Conservation (phyloP, 305 asterid genomes). For the Ajuga reptans region DNA sequence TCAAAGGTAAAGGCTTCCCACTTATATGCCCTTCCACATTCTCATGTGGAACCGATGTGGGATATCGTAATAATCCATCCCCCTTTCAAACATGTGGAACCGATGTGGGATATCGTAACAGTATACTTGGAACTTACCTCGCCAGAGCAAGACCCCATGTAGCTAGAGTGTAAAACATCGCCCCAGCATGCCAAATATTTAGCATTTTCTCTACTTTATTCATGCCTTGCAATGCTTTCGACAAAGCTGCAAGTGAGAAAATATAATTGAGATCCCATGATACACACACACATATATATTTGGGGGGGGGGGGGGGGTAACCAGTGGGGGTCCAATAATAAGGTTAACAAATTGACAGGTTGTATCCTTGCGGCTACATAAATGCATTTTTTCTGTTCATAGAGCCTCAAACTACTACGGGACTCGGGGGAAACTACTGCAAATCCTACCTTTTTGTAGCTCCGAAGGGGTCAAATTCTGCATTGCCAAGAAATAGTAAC, state of each 20-base stretch:
- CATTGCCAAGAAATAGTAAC: constrained; percentile 22
- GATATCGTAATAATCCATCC: no score
- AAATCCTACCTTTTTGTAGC: constrained; percentile 60
- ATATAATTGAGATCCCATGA: constrained; percentile 1
- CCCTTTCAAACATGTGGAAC: no score
- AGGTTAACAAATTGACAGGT: background rate
- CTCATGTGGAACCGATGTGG: no score
- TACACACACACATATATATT: background rate
- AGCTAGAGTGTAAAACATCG: constrained; percentile 58
- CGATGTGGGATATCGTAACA: no score
- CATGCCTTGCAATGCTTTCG: constrained; percentile 57
- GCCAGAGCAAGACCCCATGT: constrained; percentile 91
- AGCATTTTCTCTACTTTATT: constrained; percentile 70
- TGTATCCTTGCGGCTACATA: background rate
- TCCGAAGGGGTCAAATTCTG: constrained; percentile 69
- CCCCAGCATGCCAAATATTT: constrained; percentile 79
- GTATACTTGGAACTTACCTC: constrained; percentile 38
- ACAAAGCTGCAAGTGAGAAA: constrained; percentile 49
- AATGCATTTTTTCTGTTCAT: background rate
- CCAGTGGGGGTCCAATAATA: background rate
- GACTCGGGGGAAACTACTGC: background rate
- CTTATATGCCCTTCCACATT: no score
- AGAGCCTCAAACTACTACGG: background rate
- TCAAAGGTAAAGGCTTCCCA: no score
- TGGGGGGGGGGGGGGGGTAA: background rate